Evolutionary conservation across 805 yeast genomes (phyloP).

Genomic region (Hanseniaspora hatyaiensis): DNA sequence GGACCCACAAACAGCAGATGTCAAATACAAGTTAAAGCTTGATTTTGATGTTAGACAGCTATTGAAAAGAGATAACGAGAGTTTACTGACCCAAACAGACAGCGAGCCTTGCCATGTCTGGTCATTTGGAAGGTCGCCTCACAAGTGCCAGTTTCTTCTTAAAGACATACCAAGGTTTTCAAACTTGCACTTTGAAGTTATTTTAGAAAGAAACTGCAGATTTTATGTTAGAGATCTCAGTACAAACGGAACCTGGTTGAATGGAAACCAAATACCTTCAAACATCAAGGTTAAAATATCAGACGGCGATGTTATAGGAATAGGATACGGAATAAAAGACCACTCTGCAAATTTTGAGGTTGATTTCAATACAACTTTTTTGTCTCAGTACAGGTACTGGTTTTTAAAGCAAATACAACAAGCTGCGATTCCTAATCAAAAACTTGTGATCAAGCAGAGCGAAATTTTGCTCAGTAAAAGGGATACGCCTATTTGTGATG

Average conservation of each 20-base stretch:
- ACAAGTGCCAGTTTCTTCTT: constrained; percentile 48
- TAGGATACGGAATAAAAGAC: constrained; percentile 71
- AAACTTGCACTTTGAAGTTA: constrained; percentile 59
- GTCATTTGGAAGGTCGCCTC: constrained; percentile 63
- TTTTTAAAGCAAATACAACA: constrained; percentile 2
- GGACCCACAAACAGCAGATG: background rate
- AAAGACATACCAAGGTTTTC: constrained; percentile 56
- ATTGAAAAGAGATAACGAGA: constrained; percentile 2
- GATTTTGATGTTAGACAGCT: background rate
- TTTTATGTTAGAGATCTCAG: constrained; percentile 50
- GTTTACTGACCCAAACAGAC: constrained; percentile 4
- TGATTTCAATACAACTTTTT: constrained; percentile 30
- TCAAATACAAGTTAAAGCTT: background rate
- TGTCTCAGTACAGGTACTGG: constrained; percentile 9
- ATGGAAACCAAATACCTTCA: constrained; percentile 59
- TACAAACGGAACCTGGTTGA: constrained; percentile 87
- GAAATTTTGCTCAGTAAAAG: too few species aligned
- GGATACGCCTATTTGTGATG: too few species aligned
- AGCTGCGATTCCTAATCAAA: background rate
- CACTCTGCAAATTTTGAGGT: constrained; percentile 48
- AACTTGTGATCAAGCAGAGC: background rate
- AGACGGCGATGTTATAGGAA: constrained; percentile 87
- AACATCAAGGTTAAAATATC: constrained; percentile 68
- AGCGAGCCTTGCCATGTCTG: constrained; percentile 29
- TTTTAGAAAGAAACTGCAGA: constrained; percentile 50